Percentiles rank a stretch among this genome's conserved stretches.
These are phyloP conservation scores for Glomus cerebriforme DNA, from an alignment of 192 early-diverging fungal species.

Conservation along the genomic window DNA sequence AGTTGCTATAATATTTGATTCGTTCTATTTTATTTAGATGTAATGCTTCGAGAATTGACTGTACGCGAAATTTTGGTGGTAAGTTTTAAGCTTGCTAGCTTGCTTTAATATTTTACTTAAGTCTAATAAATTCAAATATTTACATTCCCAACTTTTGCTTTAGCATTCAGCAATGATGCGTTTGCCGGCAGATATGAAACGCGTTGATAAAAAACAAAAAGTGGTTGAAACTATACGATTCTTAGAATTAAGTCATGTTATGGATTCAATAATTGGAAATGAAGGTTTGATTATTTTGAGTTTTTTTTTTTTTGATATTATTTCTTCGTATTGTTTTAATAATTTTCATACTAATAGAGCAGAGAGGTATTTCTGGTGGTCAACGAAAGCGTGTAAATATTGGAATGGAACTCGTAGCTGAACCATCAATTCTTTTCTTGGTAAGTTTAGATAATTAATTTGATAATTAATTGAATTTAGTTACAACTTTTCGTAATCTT, in stretches of 20 bases:
- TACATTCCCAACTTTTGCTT: not conserved
- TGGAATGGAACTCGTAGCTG: slow-evolving; percentile 66
- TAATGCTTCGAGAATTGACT: slow-evolving; percentile 63
- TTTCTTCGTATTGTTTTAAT: not conserved
- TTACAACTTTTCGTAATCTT: not conserved
- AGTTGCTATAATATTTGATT: not conserved
- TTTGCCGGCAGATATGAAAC: slow-evolving; percentile 44
- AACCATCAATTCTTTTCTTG: slow-evolving; percentile 65
- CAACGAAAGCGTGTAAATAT: slow-evolving; percentile 79
- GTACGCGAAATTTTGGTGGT: slow-evolving; percentile 61
- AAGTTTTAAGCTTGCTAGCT: not conserved
- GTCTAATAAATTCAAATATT: not conserved
- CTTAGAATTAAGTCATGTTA: slow-evolving; percentile 57
- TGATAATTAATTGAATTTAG: no score
- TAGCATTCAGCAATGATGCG: slow-evolving; percentile 69
- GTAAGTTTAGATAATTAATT: not conserved
- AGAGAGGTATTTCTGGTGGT: slow-evolving; percentile 70
- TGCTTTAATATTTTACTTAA: not conserved
- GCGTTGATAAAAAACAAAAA: slow-evolving; percentile 51
- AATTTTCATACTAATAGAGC: slow-evolving; percentile 33
- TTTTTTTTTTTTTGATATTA: no score
- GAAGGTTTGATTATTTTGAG: slow-evolving; percentile 28
- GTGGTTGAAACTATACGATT: slow-evolving; percentile 60
- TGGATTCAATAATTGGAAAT: slow-evolving; percentile 57
- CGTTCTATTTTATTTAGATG: slow-evolving; percentile 38